phyloP scores from a whole-genome alignment of 805 yeast genomes.

The Saccharomyces jurei region DNA sequence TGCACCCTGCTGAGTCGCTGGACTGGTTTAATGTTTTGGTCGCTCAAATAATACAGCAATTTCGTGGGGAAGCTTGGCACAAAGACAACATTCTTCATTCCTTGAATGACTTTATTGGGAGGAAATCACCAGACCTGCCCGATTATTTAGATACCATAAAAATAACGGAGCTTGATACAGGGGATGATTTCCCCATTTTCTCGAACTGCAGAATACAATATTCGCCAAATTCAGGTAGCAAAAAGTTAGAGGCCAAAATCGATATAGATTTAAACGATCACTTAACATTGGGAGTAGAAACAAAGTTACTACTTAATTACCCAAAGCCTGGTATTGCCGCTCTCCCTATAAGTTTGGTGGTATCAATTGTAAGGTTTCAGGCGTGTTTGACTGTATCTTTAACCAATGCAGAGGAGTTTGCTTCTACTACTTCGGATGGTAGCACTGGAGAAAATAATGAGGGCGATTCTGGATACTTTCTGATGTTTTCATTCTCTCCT shows the following conservation, averaged over 20 bases:
- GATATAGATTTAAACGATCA: slow-evolving; percentile 88
- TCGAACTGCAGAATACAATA: slow-evolving; percentile 81
- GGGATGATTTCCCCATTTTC: slow-evolving; percentile 91
- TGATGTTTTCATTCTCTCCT: slow-evolving; percentile 85
- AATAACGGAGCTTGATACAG: slow-evolving; percentile 81
- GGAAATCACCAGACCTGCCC: slow-evolving; percentile 49
- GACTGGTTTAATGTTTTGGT: slow-evolving; percentile 96
- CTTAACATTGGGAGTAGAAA: slow-evolving; percentile 76
- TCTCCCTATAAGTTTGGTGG: slow-evolving; percentile 75
- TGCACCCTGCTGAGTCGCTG: slow-evolving; percentile 80
- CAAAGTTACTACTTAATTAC: slow-evolving; percentile 66
- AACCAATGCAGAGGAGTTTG: slow-evolving; percentile 33
- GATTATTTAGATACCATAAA: slow-evolving; percentile 71
- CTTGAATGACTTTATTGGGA: slow-evolving; percentile 54
- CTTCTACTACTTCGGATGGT: slow-evolving; percentile 4
- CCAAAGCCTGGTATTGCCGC: slow-evolving; percentile 82
- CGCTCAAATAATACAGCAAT: slow-evolving; percentile 82
- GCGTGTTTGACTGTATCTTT: slow-evolving; percentile 80
- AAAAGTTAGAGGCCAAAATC: slow-evolving; percentile 69
- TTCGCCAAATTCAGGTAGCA: slow-evolving; percentile 40
- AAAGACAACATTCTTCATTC: slow-evolving; percentile 81
- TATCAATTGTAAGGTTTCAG: slow-evolving; percentile 82
- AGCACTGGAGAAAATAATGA: slow-evolving; percentile 11
- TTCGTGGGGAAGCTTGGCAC: slow-evolving; percentile 79
- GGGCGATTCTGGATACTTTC: slow-evolving; percentile 47